Conservation (phyloP, 768 basidiomycete genomes). For the Boletus insuetus region DNA sequence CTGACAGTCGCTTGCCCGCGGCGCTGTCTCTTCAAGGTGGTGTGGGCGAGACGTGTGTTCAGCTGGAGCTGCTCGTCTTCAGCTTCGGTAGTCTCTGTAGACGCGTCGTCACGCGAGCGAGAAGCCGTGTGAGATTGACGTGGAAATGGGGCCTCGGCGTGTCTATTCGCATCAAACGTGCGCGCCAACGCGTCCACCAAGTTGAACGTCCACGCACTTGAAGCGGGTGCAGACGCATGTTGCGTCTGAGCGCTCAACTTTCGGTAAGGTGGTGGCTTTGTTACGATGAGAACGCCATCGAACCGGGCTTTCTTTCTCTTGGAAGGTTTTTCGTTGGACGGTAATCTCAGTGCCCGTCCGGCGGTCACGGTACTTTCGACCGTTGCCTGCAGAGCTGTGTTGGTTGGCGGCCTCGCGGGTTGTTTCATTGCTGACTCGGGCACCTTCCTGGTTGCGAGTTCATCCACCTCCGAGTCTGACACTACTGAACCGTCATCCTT, state of each 20-base stretch:
- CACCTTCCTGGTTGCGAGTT: not conserved
- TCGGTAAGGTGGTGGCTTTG: constrained; percentile 1
- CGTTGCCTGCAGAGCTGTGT: not conserved
- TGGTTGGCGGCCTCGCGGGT: not conserved
- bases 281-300: constrained; percentile 22
- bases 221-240: not conserved
- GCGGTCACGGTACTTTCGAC: not conserved
- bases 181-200: constrained; percentile 24
- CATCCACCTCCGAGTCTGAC: constrained; percentile 11
- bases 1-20: not conserved
- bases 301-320: constrained; percentile 20
- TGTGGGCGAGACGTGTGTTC: constrained; percentile 12
- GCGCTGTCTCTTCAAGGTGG: constrained; percentile 1
- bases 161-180: constrained; percentile 28
- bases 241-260: not conserved
- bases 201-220: constrained; percentile 2
- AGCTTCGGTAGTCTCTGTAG: constrained; percentile 21
- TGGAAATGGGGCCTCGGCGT: not conserved
- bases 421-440: not conserved
- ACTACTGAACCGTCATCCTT: not conserved
- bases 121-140: not conserved
- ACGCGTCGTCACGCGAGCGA: not conserved
- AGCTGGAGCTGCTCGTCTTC: constrained; percentile 17
- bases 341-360: not conserved
- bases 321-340: not conserved